phyloP scores from a whole-genome alignment of 768 basidiomycete genomes.

The Tylopilus sp. region DNA sequence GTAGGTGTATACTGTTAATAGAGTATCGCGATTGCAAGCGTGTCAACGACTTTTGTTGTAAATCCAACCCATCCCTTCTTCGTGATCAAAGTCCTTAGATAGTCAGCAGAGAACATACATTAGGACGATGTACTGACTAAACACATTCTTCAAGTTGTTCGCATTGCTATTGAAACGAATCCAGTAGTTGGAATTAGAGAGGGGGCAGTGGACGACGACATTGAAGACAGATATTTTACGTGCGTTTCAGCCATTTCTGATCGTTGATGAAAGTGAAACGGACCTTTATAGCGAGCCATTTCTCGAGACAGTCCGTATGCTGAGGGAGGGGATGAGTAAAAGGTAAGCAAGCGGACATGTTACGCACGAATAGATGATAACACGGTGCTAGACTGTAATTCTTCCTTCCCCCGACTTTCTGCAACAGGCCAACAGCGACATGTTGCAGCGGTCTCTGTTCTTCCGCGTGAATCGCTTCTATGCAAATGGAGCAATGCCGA shows the following conservation, averaged over 20 bases:
- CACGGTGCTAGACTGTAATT: conserved; percentile 86
- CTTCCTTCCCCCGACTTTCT: conserved; percentile 43
- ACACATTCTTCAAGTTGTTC: background rate
- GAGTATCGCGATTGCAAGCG: background rate
- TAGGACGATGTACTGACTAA: background rate
- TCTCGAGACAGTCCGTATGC: conserved; percentile 87
- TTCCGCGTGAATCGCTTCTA: conserved; percentile 75
- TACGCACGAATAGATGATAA: conserved; percentile 79
- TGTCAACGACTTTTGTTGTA: background rate
- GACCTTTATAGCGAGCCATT: conserved; percentile 80
- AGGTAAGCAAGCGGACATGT: background rate
- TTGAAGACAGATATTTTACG: conserved; percentile 82
- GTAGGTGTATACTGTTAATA: background rate
- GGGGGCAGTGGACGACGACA: conserved; percentile 39
- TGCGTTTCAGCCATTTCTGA: background rate
- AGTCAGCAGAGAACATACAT: background rate
- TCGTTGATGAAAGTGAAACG: background rate
- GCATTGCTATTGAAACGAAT: background rate
- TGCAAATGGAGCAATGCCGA: conserved; percentile 90
- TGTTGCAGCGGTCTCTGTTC: conserved; percentile 36
- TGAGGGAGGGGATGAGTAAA: conserved; percentile 22
- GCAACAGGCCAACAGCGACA: conserved; percentile 36
- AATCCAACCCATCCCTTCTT: background rate
- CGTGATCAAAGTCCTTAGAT: background rate
- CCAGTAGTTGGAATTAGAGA: conserved; percentile 37